Evolutionary conservation across 2,329 filamentous ascomycete species (phyloP).

Genomic region (Ramularia collo-cygni): DNA sequence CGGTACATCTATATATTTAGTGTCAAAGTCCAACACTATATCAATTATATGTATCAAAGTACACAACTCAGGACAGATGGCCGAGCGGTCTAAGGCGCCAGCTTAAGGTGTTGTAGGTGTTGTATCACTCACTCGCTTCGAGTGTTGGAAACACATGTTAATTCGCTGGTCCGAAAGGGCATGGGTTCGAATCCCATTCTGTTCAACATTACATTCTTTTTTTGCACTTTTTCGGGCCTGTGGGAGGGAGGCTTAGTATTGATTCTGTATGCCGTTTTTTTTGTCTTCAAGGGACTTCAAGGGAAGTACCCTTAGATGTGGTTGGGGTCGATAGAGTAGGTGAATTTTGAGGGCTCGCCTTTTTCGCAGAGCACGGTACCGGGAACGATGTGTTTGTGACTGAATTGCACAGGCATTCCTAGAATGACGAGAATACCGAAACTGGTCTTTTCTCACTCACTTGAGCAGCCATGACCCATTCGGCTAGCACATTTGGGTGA

Average conservation of each 20-base stretch:
- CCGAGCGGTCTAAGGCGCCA: constrained; percentile 3
- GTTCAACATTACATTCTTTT: constrained; percentile 1
- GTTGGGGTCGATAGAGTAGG: not conserved
- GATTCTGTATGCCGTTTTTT: too few species aligned
- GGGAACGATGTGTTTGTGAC: not conserved
- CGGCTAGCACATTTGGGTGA: too few species aligned
- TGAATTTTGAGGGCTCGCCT: not conserved
- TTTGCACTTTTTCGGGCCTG: not conserved
- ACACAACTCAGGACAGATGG: not conserved
- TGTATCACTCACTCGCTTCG: not conserved
- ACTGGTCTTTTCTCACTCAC: not conserved
- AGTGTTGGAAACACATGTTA: too few species aligned
- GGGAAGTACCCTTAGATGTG: not conserved
- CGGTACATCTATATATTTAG: too few species aligned
- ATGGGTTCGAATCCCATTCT: constrained; percentile 4
- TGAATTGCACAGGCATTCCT: not conserved
- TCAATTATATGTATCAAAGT: too few species aligned
- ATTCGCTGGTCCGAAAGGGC: constrained; percentile 3
- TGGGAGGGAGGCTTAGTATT: too few species aligned
- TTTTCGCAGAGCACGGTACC: too few species aligned
- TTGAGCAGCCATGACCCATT: not conserved
- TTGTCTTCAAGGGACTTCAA: too few species aligned
- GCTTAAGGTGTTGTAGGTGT: not conserved
- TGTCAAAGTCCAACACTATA: too few species aligned
- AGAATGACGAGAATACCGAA: not conserved